Evolutionary conservation across 108 stramenopile species (phyloP).

Genomic region (Asterionellopsis glacialis): DNA sequence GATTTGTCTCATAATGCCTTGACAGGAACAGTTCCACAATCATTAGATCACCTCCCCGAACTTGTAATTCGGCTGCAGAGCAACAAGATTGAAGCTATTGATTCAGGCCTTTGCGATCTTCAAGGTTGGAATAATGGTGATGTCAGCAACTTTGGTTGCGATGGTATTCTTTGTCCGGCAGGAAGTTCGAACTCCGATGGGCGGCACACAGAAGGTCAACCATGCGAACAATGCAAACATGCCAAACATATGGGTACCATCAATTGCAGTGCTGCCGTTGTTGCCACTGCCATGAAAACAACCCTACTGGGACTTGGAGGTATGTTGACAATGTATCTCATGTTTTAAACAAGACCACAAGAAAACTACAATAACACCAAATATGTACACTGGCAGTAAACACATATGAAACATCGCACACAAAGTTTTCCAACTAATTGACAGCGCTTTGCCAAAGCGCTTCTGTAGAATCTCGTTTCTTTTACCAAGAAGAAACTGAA

Average conservation of each 20-base stretch:
- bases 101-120: conserved; percentile 23
- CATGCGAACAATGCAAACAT: conserved; percentile 26
- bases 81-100: conserved; percentile 43
- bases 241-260: conserved; percentile 1
- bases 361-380: too few relatives aligned
- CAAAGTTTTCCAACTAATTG: too few relatives aligned
- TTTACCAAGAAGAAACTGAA: too few relatives aligned
- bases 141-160: conserved; percentile 43
- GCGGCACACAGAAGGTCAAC: conserved; percentile 9
- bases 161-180: conserved; percentile 53
- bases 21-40: conserved; percentile 43
- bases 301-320: too few relatives aligned
- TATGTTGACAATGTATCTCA: too few relatives aligned
- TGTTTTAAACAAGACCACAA: too few relatives aligned
- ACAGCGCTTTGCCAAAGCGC: too few relatives aligned
- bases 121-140: conserved; percentile 54
- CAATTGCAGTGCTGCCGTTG: too few relatives aligned
- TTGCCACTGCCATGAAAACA: too few relatives aligned
- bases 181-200: conserved; percentile 39
- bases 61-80: conserved; percentile 44
- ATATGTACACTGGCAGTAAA: too few relatives aligned
- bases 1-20: conserved; percentile 43
- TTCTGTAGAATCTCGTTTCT: too few relatives aligned
- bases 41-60: conserved; percentile 21
- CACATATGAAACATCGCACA: too few relatives aligned